phyloP scores from a whole-genome alignment of 1,284 basidiomycete species.

The Trametes sp. region DNA sequence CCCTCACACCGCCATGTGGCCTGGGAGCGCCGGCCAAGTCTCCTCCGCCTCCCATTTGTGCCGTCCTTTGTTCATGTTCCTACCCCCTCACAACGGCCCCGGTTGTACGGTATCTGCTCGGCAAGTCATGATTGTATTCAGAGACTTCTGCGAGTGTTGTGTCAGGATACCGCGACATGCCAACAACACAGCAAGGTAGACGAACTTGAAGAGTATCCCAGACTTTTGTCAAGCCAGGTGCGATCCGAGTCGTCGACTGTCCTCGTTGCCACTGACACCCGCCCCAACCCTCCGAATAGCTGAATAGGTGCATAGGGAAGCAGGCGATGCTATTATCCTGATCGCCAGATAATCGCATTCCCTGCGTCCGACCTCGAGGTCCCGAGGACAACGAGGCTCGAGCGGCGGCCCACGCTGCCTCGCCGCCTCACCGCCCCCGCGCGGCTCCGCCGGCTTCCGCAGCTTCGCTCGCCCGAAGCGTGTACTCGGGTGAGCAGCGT shows the following conservation, averaged over 20 bases:
- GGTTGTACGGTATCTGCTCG: too few relatives aligned
- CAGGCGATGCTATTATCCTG: neutral
- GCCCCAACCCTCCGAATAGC: neutral
- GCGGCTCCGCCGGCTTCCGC: too few relatives aligned
- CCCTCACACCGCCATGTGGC: slow-evolving; percentile 2
- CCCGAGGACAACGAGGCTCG: too few relatives aligned
- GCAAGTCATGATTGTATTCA: too few relatives aligned
- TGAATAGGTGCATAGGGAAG: neutral
- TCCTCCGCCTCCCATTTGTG: neutral
- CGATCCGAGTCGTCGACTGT: too few relatives aligned
- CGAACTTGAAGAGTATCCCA: too few relatives aligned
- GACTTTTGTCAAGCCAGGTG: too few relatives aligned
- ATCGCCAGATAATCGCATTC: neutral
- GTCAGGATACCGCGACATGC: neutral
- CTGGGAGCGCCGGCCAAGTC: neutral
- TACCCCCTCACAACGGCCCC: neutral
- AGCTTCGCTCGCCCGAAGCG: neutral
- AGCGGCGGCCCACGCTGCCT: neutral
- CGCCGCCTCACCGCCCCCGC: slow-evolving; percentile 4
- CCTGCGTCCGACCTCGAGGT: neutral
- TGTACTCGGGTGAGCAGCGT: neutral
- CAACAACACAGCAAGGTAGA: too few relatives aligned
- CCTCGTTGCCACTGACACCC: too few relatives aligned
- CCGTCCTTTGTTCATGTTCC: neutral
- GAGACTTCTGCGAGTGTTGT: neutral